phyloP scores from a whole-genome alignment of 331 rosid genomes.

The Dryas integrifolia region DNA sequence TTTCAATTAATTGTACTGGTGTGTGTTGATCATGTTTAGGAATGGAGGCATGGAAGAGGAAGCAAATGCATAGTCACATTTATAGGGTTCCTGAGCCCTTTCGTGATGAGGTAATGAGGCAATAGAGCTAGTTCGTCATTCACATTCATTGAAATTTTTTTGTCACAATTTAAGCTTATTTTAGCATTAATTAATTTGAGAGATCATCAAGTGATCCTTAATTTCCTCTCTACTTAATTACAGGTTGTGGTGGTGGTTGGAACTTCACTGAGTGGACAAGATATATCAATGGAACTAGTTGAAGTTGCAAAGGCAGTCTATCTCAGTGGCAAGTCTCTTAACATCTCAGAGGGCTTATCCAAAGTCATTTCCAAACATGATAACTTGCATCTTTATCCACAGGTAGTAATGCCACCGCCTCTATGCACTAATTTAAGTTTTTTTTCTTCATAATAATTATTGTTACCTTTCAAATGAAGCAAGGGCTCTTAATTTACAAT shows the following conservation, averaged over 20 bases:
- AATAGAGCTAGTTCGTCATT: neutral
- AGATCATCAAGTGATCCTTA: too few relatives aligned
- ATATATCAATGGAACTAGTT: conserved; percentile 74
- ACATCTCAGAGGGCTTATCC: conserved; percentile 63
- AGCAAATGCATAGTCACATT: conserved; percentile 82
- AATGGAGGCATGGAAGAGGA: conserved; percentile 82
- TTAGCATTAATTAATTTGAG: too few relatives aligned
- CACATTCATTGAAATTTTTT: too few relatives aligned
- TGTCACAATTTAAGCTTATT: too few relatives aligned
- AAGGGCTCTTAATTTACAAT: neutral
- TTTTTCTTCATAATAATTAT: neutral
- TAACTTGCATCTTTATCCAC: conserved; percentile 67
- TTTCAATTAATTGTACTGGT: neutral
- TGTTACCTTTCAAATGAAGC: too few relatives aligned
- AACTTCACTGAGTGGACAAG: conserved; percentile 82
- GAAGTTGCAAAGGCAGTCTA: conserved; percentile 75
- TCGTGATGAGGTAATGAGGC: conserved; percentile 37
- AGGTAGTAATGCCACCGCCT: conserved; percentile 34
- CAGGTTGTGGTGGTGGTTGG: conserved; percentile 89
- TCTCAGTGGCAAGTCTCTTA: conserved; percentile 61
- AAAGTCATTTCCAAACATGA: conserved; percentile 69
- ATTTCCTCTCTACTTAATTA: neutral
- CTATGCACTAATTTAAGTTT: neutral
- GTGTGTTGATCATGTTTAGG: conserved; percentile 37
- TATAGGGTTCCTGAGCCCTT: conserved; percentile 71